phyloP scores from a whole-genome alignment of 805 yeast species.

The Hanseniaspora taiwanica region DNA sequence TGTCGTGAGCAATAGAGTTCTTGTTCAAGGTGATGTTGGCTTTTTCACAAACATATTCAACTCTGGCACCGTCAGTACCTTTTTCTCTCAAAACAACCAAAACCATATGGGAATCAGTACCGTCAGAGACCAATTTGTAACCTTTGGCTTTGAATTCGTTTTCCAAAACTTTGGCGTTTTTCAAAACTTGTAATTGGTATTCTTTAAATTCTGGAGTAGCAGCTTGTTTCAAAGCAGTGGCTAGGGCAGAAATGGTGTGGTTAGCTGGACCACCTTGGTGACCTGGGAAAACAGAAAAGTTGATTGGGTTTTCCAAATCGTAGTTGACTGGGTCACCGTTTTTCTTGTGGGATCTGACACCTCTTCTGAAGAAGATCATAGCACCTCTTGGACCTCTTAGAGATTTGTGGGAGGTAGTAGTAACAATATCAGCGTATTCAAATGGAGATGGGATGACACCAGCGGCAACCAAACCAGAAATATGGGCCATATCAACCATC shows the following conservation, averaged over 20 bases:
- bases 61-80: slow-evolving; percentile 93
- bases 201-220: slow-evolving; percentile 77
- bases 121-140: slow-evolving; percentile 78
- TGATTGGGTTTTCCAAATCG: slow-evolving; percentile 89
- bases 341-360: slow-evolving; percentile 78
- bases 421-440: slow-evolving; percentile 93
- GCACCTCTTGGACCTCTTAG: slow-evolving; percentile 99
- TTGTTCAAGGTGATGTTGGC: slow-evolving; percentile 93
- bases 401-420: slow-evolving; percentile 97
- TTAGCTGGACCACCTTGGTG: slow-evolving; percentile 99
- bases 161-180: slow-evolving; percentile 80
- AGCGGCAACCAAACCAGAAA: slow-evolving; percentile 90
- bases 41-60: slow-evolving; percentile 88
- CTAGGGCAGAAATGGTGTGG: slow-evolving; percentile 95
- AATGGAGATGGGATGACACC: slow-evolving; percentile 94
- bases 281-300: slow-evolving; percentile 98
- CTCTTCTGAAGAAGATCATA: slow-evolving; percentile 97
- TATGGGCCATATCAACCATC: slow-evolving; percentile 97
- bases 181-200: slow-evolving; percentile 78
- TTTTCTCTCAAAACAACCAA: slow-evolving; percentile 78
- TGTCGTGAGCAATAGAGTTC: slow-evolving; percentile 94
- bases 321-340: slow-evolving; percentile 84
- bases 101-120: slow-evolving; percentile 96
- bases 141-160: slow-evolving; percentile 55
- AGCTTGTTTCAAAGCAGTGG: slow-evolving; percentile 94